phyloP scores from a whole-genome alignment of 2,329 filamentous ascomycete genomes.

The Trichophyton mentagrophytes region DNA sequence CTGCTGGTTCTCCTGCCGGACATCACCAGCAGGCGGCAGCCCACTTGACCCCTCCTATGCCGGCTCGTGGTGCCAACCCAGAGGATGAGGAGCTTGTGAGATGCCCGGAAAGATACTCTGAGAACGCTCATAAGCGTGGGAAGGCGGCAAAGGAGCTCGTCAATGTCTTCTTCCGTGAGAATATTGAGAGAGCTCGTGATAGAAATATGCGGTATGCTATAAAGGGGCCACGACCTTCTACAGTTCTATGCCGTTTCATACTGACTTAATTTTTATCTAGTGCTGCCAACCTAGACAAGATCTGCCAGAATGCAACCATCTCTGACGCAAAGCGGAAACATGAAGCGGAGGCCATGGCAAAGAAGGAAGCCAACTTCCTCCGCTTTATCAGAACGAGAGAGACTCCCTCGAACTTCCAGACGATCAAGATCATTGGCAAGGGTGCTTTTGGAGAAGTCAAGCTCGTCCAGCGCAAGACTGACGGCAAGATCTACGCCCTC shows the following conservation, averaged over 20 bases:
- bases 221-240: too few species aligned
- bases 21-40: constrained; percentile 43
- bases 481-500: constrained; percentile 94
- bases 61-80: constrained; percentile 42
- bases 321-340: constrained; percentile 66
- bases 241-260: background rate
- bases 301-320: constrained; percentile 64
- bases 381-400: constrained; percentile 94
- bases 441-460: constrained; percentile 98
- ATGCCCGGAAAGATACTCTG: constrained; percentile 74
- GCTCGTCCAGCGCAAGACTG: constrained; percentile 88
- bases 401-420: constrained; percentile 89
- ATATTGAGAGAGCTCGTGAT: constrained; percentile 88
- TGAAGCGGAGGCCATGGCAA: constrained; percentile 71
- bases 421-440: constrained; percentile 97
- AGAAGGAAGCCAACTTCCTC: constrained; percentile 94
- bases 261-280: constrained; percentile 34
- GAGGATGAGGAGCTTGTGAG: constrained; percentile 62
- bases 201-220: constrained; percentile 71
- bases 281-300: constrained; percentile 81
- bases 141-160: constrained; percentile 54
- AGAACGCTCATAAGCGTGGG: constrained; percentile 64
- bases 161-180: constrained; percentile 89
- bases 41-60: constrained; percentile 59
- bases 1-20: constrained; percentile 53